These are phyloP conservation scores for Leavenworthia alabamica DNA, from an alignment of 345 rosid genomes.

Conservation along the genomic window DNA sequence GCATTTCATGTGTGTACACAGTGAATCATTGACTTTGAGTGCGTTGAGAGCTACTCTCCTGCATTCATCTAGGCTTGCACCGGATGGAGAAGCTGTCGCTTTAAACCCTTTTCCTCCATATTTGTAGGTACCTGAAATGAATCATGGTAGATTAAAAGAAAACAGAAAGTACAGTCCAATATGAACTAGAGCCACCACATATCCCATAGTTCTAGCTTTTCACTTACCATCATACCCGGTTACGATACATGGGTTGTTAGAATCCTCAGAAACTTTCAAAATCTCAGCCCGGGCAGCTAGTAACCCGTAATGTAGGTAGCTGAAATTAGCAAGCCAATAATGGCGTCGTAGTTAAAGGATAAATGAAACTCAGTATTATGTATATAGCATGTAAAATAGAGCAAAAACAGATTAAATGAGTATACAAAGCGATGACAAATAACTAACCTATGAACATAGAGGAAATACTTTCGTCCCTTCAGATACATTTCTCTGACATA, in stretches of 20 bases:
- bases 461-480: conserved; percentile 70
- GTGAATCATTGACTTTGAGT: conserved; percentile 70
- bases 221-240: conserved; percentile 69
- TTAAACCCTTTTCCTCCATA: conserved; percentile 66
- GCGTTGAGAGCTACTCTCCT: conserved; percentile 62
- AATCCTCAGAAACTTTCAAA: conserved; percentile 53
- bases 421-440: background rate
- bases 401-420: background rate
- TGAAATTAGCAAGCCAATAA: conserved; percentile 28
- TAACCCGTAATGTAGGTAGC: conserved; percentile 89
- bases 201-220: background rate
- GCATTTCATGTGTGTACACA: conserved; percentile 90
- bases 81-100: conserved; percentile 60
- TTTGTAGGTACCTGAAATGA: conserved; percentile 53
- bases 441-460: conserved; percentile 89
- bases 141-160: background rate
- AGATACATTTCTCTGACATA: conserved; percentile 77
- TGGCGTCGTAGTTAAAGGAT: background rate
- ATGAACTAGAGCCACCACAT: background rate
- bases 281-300: conserved; percentile 97
- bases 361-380: background rate
- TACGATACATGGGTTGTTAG: conserved; percentile 73
- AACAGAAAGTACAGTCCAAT: background rate
- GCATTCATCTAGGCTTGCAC: conserved; percentile 70
- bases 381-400: background rate